Percentiles rank a stretch among this genome's conserved stretches.
Conservation (phyloP, 306 rosid species). For the Myrica gale region DNA sequence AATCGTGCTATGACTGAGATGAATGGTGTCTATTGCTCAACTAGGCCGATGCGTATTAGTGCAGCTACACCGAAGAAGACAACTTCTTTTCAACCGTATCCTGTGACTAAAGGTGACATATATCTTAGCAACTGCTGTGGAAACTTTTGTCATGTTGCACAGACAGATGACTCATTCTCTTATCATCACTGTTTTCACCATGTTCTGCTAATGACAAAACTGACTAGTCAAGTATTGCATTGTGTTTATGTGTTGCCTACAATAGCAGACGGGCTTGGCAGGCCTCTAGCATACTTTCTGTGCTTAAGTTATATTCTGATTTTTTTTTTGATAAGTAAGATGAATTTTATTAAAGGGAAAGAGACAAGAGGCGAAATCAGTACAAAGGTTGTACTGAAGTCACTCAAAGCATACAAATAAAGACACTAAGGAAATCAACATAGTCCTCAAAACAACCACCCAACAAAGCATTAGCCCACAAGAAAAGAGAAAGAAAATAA, state of each 20-base stretch:
- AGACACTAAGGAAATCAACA: too few relatives aligned
- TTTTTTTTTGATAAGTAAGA: too few relatives aligned
- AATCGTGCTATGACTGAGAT: conserved; percentile 90
- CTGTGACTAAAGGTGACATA: conserved; percentile 52
- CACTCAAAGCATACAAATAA: too few relatives aligned
- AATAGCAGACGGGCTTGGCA: neutral
- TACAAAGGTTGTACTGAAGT: too few relatives aligned
- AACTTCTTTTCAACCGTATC: conserved; percentile 55
- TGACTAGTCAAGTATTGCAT: neutral
- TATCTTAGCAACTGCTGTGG: neutral
- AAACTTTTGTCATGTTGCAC: neutral
- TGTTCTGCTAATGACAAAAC: neutral
- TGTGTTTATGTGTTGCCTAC: neutral
- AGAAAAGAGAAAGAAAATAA: too few relatives aligned
- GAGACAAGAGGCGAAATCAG: too few relatives aligned
- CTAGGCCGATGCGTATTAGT: conserved; percentile 89
- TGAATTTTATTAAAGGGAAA: too few relatives aligned
- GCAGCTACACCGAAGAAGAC: conserved; percentile 87
- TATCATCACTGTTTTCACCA: neutral
- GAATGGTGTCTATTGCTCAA: conserved; percentile 87
- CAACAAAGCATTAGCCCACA: too few relatives aligned
- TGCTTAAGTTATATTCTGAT: conserved; percentile 15
- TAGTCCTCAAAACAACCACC: too few relatives aligned
- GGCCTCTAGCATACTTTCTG: neutral
- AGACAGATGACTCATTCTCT: neutral